Percentiles rank a stretch among this genome's conserved stretches.
Evolutionary conservation across 345 rosid species (phyloP).

Genomic region (Cardamine occulta): DNA sequence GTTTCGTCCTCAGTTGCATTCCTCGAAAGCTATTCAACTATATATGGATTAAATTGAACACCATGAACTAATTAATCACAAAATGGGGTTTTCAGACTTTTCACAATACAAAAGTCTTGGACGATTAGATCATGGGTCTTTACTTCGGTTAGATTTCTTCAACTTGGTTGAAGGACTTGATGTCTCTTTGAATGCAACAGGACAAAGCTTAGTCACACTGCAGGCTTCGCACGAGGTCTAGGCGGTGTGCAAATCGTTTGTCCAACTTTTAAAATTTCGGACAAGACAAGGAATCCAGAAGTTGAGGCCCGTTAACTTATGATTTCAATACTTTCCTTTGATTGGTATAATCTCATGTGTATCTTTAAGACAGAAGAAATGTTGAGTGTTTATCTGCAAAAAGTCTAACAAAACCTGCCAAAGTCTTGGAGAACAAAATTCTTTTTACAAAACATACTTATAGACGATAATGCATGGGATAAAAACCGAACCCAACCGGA

Average conservation of each 20-base stretch:
- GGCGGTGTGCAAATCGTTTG: constrained; percentile 88
- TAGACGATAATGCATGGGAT: too few relatives aligned
- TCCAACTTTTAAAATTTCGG: constrained; percentile 47
- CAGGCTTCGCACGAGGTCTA: constrained; percentile 79
- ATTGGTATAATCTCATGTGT: too few relatives aligned
- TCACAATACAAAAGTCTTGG: not conserved
- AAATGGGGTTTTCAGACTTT: not conserved
- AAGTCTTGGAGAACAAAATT: too few relatives aligned
- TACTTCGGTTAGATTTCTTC: constrained; percentile 47
- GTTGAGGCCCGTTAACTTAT: too few relatives aligned
- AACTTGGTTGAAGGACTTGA: constrained; percentile 96
- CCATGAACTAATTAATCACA: not conserved
- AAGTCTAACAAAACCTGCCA: too few relatives aligned
- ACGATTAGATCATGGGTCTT: constrained; percentile 41
- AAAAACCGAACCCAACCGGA: too few relatives aligned
- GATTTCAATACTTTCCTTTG: too few relatives aligned
- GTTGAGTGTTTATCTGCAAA: too few relatives aligned
- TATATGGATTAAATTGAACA: not conserved
- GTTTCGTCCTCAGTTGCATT: not conserved
- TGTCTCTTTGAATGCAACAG: too few relatives aligned
- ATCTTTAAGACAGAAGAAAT: too few relatives aligned
- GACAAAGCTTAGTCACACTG: constrained; percentile 54
- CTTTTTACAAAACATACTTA: too few relatives aligned
- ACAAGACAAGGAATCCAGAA: too few relatives aligned
- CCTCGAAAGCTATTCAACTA: not conserved